A percentile compares a stretch with the other conserved stretches of the same genome.
Conservation (phyloP, 2,329 filamentous ascomycete genomes). For the Sporothrix protearum region DNA sequence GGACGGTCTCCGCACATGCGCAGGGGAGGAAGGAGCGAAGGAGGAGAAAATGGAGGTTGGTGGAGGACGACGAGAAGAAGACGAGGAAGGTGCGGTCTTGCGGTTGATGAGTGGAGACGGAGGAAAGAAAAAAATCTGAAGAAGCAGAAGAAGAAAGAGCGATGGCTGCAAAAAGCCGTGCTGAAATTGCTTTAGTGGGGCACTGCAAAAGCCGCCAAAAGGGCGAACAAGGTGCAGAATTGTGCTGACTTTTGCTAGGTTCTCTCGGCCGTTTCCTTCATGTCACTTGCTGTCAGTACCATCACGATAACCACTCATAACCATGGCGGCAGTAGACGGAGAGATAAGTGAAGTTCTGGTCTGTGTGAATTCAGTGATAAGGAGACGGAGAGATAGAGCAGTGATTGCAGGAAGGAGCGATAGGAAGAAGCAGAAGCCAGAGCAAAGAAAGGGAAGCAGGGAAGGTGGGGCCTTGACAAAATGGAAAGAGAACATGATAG, state of each 20-base stretch:
- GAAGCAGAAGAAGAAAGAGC: background rate
- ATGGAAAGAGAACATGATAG: conserved; percentile 17
- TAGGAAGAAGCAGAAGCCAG: conserved; percentile 10
- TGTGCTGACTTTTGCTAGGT: background rate
- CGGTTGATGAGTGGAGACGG: conserved; percentile 16
- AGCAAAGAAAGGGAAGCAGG: background rate
- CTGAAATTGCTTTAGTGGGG: conserved; percentile 16
- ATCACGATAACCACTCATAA: background rate
- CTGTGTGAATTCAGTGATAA: background rate
- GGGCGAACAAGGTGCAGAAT: background rate
- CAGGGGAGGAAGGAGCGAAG: background rate
- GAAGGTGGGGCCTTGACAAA: background rate
- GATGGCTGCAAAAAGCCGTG: conserved; percentile 30
- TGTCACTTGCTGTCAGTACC: background rate
- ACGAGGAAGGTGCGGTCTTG: conserved; percentile 11
- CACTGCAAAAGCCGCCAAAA: background rate
- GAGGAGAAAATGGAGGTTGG: background rate
- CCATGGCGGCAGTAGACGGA: background rate
- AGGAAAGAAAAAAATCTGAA: conserved; percentile 18
- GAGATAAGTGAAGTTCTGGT: background rate
- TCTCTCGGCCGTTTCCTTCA: background rate
- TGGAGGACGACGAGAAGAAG: background rate
- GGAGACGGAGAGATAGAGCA: background rate
- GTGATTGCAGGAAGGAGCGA: conserved; percentile 18
- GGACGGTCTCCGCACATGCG: conserved; percentile 1